Evolutionary conservation across 371 early-diverging fungal species (phyloP), one percentile per base, ranked within the genome.

Genomic region (Saksenaea vasiformis): DNA sequence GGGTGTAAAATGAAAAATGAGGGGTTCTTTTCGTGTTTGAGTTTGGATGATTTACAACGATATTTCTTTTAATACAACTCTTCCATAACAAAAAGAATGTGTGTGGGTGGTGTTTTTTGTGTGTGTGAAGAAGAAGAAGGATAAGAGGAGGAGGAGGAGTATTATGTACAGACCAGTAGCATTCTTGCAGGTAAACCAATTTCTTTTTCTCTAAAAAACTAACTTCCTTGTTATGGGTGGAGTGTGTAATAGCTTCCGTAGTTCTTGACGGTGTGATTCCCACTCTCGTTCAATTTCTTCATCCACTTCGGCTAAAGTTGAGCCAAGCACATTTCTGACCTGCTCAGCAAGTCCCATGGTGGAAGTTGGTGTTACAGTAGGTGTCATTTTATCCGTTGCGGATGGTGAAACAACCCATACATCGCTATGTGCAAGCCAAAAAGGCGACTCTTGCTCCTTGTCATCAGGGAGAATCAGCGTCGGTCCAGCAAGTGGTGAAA

Each of bases 281-380:
- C 70, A 70, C 51, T 70, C 70, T 24, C 58, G 27, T 37, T 70
- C 70, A 27, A 70, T 70, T 54, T 70, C 70, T 43, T 59, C 56
- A 37, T 70, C 70, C 17, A 63, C 66, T 34, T 70, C 66, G 7
- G 61, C 63, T 60, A 70, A 22, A 19, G 66, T 36, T 2, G 66
- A 59, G 3, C 70, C 70, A 13, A 70, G 60, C 11, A 70, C 61
- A 19, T 31, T 5, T 34, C 64, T 59, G 35, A 70, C 70, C 26
- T 70, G 62, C n/a, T 64, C 58, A 38, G 59, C 59, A 17, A 41
- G 51, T 22, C 24, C 22, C 8, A 47, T 19, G 51, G 22, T 41
- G 43, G 43, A 41, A 14, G 43, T 9, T n/a, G 10, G 10, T 17
- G 51, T 10, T n/a, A 47, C 24, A 19, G 22, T 0, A 31, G 31